A percentile compares a stretch with the other conserved stretches of the same genome.
Evolutionary conservation across 192 early-diverging fungal genomes (phyloP).

Genomic region (Oehlia diaphana): DNA sequence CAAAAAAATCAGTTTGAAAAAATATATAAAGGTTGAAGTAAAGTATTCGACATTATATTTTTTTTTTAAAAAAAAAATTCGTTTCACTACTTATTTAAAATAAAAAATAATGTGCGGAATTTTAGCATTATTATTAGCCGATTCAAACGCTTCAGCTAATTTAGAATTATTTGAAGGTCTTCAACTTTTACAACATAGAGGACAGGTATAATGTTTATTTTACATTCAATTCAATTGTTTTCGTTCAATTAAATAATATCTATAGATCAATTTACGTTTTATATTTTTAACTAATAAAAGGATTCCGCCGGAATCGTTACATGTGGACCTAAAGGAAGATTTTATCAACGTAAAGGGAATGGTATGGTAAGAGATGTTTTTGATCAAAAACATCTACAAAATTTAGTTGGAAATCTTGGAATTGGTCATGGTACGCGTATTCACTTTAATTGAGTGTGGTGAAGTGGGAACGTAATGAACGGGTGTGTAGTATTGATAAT

Average conservation of each 20-base stretch:
- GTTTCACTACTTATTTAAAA: background rate
- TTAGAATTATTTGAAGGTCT: constrained; percentile 93
- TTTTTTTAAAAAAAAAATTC: no score
- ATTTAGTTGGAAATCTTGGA: constrained; percentile 86
- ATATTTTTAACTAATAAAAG: constrained; percentile 48
- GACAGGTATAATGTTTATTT: constrained; percentile 71
- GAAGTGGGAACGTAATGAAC: background rate
- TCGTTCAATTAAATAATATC: background rate
- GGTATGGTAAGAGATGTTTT: constrained; percentile 99
- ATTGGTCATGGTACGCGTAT: constrained; percentile 88
- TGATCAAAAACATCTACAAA: constrained; percentile 70
- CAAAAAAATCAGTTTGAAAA: no score
- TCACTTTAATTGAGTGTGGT: background rate
- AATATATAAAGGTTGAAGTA: no score
- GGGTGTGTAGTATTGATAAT: background rate
- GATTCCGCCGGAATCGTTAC: constrained; percentile 99
- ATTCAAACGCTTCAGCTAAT: constrained; percentile 70
- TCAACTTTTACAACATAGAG: constrained; percentile 95
- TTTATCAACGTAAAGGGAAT: constrained; percentile 99
- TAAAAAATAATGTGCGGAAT: constrained; percentile 84
- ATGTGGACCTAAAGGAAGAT: constrained; percentile 91
- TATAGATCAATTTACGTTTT: background rate
- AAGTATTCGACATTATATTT: no score
- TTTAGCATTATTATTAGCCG: constrained; percentile 77
- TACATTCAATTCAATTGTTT: background rate